Evolutionary conservation across 345 rosid genomes (phyloP).

Genomic region (Balakata baccata): DNA sequence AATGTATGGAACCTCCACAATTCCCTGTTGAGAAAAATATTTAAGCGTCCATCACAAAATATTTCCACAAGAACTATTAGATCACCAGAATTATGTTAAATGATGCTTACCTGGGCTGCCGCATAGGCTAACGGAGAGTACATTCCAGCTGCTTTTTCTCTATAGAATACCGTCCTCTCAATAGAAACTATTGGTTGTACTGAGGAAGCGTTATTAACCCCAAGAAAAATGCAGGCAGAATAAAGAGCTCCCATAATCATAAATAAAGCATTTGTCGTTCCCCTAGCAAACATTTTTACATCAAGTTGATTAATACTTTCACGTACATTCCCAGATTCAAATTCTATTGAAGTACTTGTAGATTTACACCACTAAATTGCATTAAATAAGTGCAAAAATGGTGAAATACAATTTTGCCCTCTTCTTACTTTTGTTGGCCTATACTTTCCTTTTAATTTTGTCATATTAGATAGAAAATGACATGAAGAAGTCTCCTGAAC

Average conservation of each 20-base stretch:
- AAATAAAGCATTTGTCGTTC: constrained; percentile 51
- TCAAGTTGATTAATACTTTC: not conserved
- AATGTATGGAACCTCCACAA: constrained; percentile 89
- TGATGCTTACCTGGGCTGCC: constrained; percentile 55
- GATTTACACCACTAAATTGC: not conserved
- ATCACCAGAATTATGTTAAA: not conserved
- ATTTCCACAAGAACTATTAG: not conserved
- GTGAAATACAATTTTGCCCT: not conserved
- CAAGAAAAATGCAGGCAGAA: constrained; percentile 74
- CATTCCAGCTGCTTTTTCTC: constrained; percentile 94
- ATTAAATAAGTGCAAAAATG: not conserved
- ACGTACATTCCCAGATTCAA: not conserved
- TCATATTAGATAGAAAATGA: not conserved
- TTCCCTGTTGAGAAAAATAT: constrained; percentile 42
- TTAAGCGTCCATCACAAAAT: not conserved
- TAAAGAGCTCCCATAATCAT: constrained; percentile 86
- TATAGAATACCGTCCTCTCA: constrained; percentile 83
- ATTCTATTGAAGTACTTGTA: not conserved
- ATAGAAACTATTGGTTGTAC: constrained; percentile 88
- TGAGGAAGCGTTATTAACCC: constrained; percentile 78
- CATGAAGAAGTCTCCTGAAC: not conserved
- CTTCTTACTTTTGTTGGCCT: not conserved
- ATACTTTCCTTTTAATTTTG: not conserved
- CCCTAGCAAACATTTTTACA: constrained; percentile 24
- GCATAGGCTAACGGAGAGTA: constrained; percentile 75